Base-by-base conservation (phyloP, 2,329 filamentous ascomycete species). In the Ascochyta pisi region DNA sequence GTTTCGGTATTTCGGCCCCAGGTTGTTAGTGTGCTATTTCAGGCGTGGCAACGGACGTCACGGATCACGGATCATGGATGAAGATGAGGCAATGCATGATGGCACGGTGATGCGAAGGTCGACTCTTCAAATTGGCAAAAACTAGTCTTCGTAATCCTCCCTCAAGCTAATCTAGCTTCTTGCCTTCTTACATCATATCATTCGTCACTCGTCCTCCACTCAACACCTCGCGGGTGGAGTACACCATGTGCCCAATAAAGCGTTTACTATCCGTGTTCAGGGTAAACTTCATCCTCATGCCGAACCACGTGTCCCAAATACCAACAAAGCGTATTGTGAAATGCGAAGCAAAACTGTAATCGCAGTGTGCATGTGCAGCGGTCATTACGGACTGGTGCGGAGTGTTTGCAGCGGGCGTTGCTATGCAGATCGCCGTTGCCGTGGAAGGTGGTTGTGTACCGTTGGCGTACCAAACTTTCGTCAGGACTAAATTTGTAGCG, bases 181-280 rank as follows among this genome's bases (percentile, higher is more conserved):
- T 48, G 46, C 51, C 22, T 38, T 51, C 46, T 51, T 50, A 47
- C 45, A 47, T 57, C 47, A 56, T 52, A 39, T 37, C n/a, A 9
- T 41, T 46, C 31, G 37, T 51, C 42, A 56, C 34, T 24, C n/a
- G 26, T 50, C 47, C 52, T 56, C 57, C 53, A 53, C 65, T 68
- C 65, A 56, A 68, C 65, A 68, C 66, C 65, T 53, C 31, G 13
- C 33, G 43, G 63, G 64, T 64, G 66, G 64, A 67, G 65, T 53
- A 16, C 47, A 44, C 51, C 52, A 43, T 43, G 44, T 41, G 40
- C 49, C 55, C 41, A 50, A 34, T 44, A 46, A 50, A 58, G 57
- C 51, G 51, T 27, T 61, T 55, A 46, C 59, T 50, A 46, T 40
- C 58, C 56, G 26, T 34, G 44, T 43, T 29, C 37, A 56, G 47